phyloP scores from a whole-genome alignment of 306 rosid species.

The Ammopiptanthus mongolicus region DNA sequence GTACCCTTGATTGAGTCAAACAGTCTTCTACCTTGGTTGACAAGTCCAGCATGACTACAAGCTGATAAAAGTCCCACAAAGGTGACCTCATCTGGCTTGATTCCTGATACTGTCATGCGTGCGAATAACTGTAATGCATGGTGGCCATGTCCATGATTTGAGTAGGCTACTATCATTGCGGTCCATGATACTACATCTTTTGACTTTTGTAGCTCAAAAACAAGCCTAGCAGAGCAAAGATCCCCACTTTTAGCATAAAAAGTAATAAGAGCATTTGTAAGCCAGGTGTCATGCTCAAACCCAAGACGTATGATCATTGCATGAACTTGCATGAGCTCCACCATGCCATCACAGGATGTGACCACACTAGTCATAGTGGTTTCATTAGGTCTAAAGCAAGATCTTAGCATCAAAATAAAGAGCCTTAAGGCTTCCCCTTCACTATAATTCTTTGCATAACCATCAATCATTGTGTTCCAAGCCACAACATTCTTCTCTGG shows the following conservation, averaged over 20 bases:
- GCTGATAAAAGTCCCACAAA: constrained; percentile 47
- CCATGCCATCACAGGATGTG: constrained; percentile 35
- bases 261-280: constrained; percentile 37
- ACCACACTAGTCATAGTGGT: constrained; percentile 30
- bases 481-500: constrained; percentile 34
- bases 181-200: constrained; percentile 46
- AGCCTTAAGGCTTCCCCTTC: constrained; percentile 29
- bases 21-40: constrained; percentile 38
- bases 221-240: constrained; percentile 30
- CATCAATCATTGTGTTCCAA: constrained; percentile 40
- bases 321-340: constrained; percentile 43
- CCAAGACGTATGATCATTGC: constrained; percentile 32
- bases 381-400: constrained; percentile 34
- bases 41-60: constrained; percentile 48
- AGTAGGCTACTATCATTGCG: constrained; percentile 36
- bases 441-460: constrained; percentile 28
- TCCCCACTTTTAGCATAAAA: constrained; percentile 47
- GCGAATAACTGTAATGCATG: constrained; percentile 40
- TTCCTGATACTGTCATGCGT: constrained; percentile 34
- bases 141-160: constrained; percentile 43
- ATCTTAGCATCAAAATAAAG: constrained; percentile 35
- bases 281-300: constrained; percentile 32
- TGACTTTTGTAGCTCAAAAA: constrained; percentile 31
- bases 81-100: constrained; percentile 33
- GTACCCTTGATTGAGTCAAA: constrained; percentile 32